Conservation (phyloP, 176 grass and related monocot species). For the Rhipidocladum racemiflorum region DNA sequence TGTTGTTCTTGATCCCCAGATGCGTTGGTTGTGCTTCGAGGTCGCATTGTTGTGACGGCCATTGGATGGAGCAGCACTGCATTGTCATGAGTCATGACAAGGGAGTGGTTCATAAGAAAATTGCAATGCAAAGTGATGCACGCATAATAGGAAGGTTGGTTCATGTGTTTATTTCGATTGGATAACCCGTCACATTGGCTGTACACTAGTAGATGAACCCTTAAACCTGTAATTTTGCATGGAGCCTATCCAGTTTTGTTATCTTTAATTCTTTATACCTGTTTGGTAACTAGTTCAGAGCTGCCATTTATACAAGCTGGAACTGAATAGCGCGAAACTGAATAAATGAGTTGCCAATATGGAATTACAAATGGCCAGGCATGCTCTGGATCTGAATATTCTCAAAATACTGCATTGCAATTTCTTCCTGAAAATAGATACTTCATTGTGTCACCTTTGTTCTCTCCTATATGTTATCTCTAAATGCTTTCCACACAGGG, state of each 20-base stretch:
- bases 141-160: background rate
- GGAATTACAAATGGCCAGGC: background rate
- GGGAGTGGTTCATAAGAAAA: background rate
- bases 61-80: background rate
- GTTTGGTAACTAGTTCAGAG: background rate
- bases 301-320: slow-evolving; percentile 26
- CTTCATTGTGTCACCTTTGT: background rate
- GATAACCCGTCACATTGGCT: no score
- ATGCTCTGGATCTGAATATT: background rate
- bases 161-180: background rate
- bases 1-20: background rate
- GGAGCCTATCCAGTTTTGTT: background rate
- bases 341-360: background rate
- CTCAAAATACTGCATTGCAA: background rate
- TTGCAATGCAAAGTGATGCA: background rate
- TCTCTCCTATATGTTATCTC: slow-evolving; percentile 7
- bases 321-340: background rate
- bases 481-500: slow-evolving; percentile 40
- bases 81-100: background rate
- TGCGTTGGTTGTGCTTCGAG: background rate
- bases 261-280: background rate
- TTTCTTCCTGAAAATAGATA: background rate
- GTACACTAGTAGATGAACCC: background rate
- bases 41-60: background rate
- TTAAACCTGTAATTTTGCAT: background rate